These are phyloP conservation scores for Heteromeles arbutifolia DNA, from an alignment of 306 rosid species.

Conservation along the genomic window DNA sequence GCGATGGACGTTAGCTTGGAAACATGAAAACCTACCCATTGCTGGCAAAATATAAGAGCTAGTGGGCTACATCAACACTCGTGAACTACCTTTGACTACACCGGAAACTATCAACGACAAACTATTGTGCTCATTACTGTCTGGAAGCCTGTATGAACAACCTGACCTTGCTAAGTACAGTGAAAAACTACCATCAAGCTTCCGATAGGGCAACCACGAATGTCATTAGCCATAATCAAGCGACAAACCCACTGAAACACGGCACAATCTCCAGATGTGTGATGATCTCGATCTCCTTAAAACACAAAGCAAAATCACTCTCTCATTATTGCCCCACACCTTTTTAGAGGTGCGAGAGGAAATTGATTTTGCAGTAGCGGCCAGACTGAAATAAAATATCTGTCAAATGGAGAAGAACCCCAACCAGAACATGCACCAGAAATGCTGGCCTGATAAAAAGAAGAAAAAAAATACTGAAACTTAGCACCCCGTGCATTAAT, in stretches of 20 bases:
- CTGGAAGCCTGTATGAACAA: conserved; percentile 37
- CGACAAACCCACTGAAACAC: conserved; percentile 77
- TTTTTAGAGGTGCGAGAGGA: conserved; percentile 86
- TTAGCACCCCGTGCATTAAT: not conserved
- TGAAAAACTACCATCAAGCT: conserved; percentile 28
- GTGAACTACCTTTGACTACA: conserved; percentile 15
- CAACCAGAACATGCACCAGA: conserved; percentile 42
- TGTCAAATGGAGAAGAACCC: conserved; percentile 41
- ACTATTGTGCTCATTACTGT: conserved; percentile 25
- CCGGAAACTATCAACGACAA: conserved; percentile 26
- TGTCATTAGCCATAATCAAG: conserved; percentile 93
- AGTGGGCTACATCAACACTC: conserved; percentile 34
- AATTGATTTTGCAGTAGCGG: conserved; percentile 54
- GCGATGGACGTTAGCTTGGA: conserved; percentile 41
- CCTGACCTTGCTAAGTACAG: conserved; percentile 11
- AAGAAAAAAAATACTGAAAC: conserved; percentile 2
- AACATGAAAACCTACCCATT: conserved; percentile 81
- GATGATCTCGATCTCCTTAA: conserved; percentile 63
- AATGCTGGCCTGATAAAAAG: conserved; percentile 44
- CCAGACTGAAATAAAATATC: conserved; percentile 86
- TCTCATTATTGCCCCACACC: conserved; percentile 89
- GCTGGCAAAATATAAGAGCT: conserved; percentile 16
- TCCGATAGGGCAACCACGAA: conserved; percentile 24
- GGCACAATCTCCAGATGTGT: conserved; percentile 92
- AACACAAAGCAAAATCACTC: conserved; percentile 55